Conservation (phyloP, 257 asterid genomes). For the Fraxinus americana region DNA sequence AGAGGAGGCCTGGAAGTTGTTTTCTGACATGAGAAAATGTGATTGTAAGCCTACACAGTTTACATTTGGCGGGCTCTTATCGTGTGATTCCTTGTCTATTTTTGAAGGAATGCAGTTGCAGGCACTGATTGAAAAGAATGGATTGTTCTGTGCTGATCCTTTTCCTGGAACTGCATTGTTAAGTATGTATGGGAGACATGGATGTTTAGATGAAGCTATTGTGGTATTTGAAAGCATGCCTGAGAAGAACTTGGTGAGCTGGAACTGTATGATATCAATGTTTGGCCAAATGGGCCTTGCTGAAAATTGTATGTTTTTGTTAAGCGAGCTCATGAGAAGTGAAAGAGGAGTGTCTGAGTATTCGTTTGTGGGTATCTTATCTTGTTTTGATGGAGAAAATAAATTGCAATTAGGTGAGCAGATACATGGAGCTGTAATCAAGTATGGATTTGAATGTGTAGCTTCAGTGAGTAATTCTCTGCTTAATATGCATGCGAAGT, state of each 20-base stretch:
- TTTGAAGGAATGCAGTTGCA: slow-evolving; percentile 61
- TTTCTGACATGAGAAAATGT: slow-evolving; percentile 56
- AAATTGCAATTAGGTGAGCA: slow-evolving; percentile 51
- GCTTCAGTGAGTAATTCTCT: slow-evolving; percentile 57
- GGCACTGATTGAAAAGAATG: slow-evolving; percentile 59
- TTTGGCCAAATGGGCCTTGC: slow-evolving; percentile 52
- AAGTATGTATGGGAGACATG: slow-evolving; percentile 61
- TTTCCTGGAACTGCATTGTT: slow-evolving; percentile 75
- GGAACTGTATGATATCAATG: slow-evolving; percentile 65
- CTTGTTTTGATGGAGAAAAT: slow-evolving; percentile 37
- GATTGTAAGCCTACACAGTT: slow-evolving; percentile 57
- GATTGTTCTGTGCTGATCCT: slow-evolving; percentile 47
- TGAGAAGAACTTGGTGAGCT: slow-evolving; percentile 56
- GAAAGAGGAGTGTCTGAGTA: slow-evolving; percentile 47
- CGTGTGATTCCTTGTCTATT: slow-evolving; percentile 47
- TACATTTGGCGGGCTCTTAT: slow-evolving; percentile 62
- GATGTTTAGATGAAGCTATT: slow-evolving; percentile 57
- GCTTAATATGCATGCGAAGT: slow-evolving; percentile 61
- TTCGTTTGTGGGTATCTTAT: slow-evolving; percentile 55
- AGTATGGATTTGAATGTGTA: slow-evolving; percentile 49
- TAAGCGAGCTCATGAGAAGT: slow-evolving; percentile 48
- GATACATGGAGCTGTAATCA: slow-evolving; percentile 58
- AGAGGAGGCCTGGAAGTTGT: slow-evolving; percentile 49
- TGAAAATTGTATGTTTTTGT: slow-evolving; percentile 48
- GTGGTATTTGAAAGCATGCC: slow-evolving; percentile 67